Base-by-base conservation (phyloP, 345 rosid genomes). In the Barbarea vulgaris region DNA sequence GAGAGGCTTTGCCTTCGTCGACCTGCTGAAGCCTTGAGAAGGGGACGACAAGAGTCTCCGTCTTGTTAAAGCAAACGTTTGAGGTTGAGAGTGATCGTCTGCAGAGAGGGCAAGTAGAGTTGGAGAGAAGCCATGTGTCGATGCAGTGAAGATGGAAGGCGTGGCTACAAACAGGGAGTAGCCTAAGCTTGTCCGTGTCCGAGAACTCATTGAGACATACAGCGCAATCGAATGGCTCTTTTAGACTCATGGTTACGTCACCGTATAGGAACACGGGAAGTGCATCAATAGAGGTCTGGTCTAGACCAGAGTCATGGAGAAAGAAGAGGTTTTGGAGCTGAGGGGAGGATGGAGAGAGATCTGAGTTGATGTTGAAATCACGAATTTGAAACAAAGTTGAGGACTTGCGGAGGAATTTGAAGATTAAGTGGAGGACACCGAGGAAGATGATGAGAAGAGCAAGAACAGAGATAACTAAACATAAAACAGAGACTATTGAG, bases 41-140 rank as follows among this genome's bases (percentile, higher is more conserved):
- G 42, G 46, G 21, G 7, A 11, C 78, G 22, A 21, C 14, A 67
- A 12, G 13, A 59, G 53, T 76, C 66, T 74, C 87, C 18, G 67
- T 13, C 39, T 77, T 69, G 61, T 63, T 75, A 4, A 76, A 56
- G 17, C 34, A 53, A 42, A 76, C 73, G 76, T 70, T 76, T 51
- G 56, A 64, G 11, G 64, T 21, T 48, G 53, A 80, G 59, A 90
- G 84, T 58, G 83, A 70, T 6, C 74, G 83, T 75, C 93, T 84
- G 66, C 93, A 90, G 3, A 90, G 89, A 39, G 93, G 96, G 71
- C 96, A 90, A 9, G 89, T 81, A 27, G 96, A 90, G 83, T 88
- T 88, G 25, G 96, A 87, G 30, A 90, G 93, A 24, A 90, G 91
- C 96, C 96, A 90, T 0, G 85, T 86, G 48, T 88, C 91, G 19